Evolutionary conservation across 441 rosid species (phyloP).

Genomic region (Gossypium lobatum): DNA sequence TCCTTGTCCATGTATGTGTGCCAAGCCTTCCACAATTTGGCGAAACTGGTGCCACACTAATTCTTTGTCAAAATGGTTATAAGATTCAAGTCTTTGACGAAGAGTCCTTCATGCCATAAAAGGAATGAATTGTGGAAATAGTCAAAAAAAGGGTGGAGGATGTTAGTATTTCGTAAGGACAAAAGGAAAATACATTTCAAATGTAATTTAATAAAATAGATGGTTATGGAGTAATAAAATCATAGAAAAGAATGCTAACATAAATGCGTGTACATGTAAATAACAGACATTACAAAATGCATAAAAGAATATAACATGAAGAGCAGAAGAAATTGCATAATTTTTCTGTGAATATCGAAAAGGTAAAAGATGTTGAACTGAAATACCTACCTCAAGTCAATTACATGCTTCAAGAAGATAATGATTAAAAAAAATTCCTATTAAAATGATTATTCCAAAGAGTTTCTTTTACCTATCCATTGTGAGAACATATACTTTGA

Average conservation of each 20-base stretch:
- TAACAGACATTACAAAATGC: neutral
- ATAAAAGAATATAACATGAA: neutral
- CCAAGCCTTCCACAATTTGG: conserved; percentile 97
- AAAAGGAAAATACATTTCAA: neutral
- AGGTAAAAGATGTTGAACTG: neutral
- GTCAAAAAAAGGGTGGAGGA: neutral
- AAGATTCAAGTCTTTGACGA: conserved; percentile 81
- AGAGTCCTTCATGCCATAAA: conserved; percentile 61
- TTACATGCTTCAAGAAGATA: neutral
- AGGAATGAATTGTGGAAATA: neutral
- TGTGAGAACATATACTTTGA: neutral
- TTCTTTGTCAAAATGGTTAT: conserved; percentile 76
- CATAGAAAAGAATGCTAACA: conserved; percentile 10
- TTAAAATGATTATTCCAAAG: neutral
- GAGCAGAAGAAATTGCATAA: neutral
- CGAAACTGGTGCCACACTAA: conserved; percentile 81
- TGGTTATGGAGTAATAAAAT: conserved; percentile 6
- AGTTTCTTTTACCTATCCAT: conserved; percentile 4
- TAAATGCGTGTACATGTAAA: neutral
- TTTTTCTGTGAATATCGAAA: neutral
- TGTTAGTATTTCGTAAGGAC: neutral
- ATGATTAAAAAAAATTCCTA: neutral
- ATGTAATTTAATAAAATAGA: neutral
- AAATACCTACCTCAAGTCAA: neutral
- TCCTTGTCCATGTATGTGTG: conserved; percentile 94